Base-by-base conservation (phyloP, 164 flowering plant genomes). In the Sextonia rubra region DNA sequence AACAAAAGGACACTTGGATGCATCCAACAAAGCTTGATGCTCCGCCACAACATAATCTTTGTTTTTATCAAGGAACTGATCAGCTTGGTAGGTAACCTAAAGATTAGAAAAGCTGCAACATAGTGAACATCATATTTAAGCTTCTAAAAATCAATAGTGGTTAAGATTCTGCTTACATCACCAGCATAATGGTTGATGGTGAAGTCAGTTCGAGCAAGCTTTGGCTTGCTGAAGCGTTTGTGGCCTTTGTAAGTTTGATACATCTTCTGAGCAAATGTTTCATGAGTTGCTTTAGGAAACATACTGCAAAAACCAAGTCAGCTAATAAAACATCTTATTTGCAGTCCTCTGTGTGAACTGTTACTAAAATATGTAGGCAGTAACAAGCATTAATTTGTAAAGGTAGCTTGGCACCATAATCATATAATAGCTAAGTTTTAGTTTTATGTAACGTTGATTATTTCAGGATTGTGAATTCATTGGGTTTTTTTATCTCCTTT, bases 201-300 rank as follows among this genome's bases (percentile, higher is more conserved):
- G 85, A 91, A 91, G 68, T 86, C 87, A 20, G 90, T 90, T 66
- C 87, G 86, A 62, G 97, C 80, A 72, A 90, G 87, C 75, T 91
- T 91, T 69, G 97, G 97, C 77, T 90, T 91, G 86, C 86, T 89
- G 81, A 91, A 90, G 62, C 93, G 93, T 77, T 90, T 91, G 79
- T 90, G 86, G 47, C 60, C 77, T 80, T 87, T 90, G 32, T 83
- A 90, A 77, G 91, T 90, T 80, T 91, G 95, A 77, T 89, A 91
- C 89, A 91, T 80, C 85, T 91, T 90, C 60, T 90, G 91, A 32
- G 93, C 91, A 82, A 91, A 91, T 64, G 94, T 91, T 81, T 89
- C 97, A 77, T 90, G 95, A 44, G 93, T 91, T 68, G 97, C 80
- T 78, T 87, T 90, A n/a, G 97, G 97, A 77, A 91, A 91, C 97